phyloP scores from a whole-genome alignment of 257 asterid species.

The Penstemon eatonii region DNA sequence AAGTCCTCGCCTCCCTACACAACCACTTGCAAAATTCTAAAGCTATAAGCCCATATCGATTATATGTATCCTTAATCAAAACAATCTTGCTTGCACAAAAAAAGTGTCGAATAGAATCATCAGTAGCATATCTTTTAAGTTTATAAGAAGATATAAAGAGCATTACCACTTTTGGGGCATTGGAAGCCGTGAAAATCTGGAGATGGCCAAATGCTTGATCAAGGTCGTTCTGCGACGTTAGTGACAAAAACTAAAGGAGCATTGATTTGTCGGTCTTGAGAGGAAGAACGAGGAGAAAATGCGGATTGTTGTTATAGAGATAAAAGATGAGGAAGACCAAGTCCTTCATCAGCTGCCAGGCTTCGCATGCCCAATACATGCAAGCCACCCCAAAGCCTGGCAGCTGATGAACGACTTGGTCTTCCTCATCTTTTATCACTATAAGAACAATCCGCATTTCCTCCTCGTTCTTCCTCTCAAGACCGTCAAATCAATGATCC shows the following conservation, averaged over 20 bases:
- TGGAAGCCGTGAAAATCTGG: conserved; percentile 56
- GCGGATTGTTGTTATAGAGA: too few species aligned
- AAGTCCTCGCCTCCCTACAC: conserved; percentile 42
- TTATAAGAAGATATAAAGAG: conserved; percentile 58
- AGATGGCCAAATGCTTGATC: conserved; percentile 49
- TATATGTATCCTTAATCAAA: conserved; percentile 33
- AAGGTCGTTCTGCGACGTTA: conserved; percentile 28
- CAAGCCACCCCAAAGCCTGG: too few species aligned
- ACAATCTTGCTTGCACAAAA: conserved; percentile 41
- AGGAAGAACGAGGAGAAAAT: not conserved
- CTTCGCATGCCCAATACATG: too few species aligned
- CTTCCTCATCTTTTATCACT: too few species aligned
- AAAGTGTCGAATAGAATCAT: conserved; percentile 61
- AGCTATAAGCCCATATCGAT: conserved; percentile 48
- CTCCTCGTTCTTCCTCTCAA: too few species aligned
- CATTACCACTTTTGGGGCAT: conserved; percentile 78
- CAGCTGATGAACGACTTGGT: too few species aligned
- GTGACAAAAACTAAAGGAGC: conserved; percentile 45
- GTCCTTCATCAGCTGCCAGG: too few species aligned
- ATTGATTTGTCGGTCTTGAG: conserved; percentile 36
- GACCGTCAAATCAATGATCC: too few species aligned
- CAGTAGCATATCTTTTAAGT: conserved; percentile 47
- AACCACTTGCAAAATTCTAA: conserved; percentile 70
- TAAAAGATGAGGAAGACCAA: too few species aligned
- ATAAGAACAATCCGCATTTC: too few species aligned